These are phyloP conservation scores for Russula dissimulans DNA, from an alignment of 768 basidiomycete species.

Conservation along the genomic window DNA sequence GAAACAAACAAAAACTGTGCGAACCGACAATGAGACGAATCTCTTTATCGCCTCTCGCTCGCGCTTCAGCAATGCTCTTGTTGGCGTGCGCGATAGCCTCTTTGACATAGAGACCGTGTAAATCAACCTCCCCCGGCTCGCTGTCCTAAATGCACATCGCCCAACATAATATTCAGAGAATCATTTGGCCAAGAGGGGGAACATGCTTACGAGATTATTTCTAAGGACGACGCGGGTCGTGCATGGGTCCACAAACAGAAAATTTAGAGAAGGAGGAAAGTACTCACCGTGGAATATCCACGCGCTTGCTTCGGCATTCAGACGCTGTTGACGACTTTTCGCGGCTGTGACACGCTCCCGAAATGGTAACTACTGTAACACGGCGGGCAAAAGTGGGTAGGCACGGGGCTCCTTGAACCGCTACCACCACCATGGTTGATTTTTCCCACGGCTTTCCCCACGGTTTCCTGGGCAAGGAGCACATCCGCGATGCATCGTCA, in stretches of 20 bases:
- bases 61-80: slow-evolving; percentile 56
- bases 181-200: background rate
- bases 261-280: background rate
- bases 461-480: too few species aligned
- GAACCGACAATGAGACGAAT: slow-evolving; percentile 78
- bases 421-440: too few species aligned
- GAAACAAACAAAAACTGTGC: slow-evolving; percentile 22
- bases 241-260: background rate
- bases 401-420: too few species aligned
- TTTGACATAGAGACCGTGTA: slow-evolving; percentile 90
- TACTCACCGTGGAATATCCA: slow-evolving; percentile 76
- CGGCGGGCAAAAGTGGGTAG: too few species aligned
- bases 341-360: too few species aligned
- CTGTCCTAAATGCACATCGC: slow-evolving; percentile 39
- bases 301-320: slow-evolving; percentile 74
- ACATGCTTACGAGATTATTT: slow-evolving; percentile 58
- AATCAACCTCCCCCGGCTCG: slow-evolving; percentile 66
- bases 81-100: slow-evolving; percentile 79
- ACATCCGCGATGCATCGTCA: too few species aligned
- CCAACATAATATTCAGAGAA: background rate
- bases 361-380: too few species aligned
- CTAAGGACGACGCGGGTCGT: slow-evolving; percentile 28
- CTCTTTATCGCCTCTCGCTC: slow-evolving; percentile 49
- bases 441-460: too few species aligned
- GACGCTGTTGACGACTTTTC: too few species aligned